Evolutionary conservation across 2,329 filamentous ascomycete species (phyloP).

Genomic region (Westerdykella aurantiaca): DNA sequence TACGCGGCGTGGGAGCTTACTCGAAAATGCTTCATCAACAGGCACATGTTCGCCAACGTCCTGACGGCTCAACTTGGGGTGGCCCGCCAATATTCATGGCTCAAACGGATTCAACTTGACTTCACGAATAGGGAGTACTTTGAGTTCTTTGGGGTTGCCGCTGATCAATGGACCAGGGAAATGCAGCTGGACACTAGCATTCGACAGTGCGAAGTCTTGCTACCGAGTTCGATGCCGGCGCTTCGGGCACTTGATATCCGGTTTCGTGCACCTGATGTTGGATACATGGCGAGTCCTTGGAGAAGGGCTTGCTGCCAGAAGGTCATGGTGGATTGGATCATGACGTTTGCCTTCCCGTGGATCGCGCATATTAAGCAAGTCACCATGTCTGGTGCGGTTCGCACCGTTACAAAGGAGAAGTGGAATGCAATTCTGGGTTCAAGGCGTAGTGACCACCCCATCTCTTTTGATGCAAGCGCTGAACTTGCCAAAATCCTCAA

Average conservation of each 20-base stretch:
- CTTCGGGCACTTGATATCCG: neutral
- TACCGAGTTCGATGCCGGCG: neutral
- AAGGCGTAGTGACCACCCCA: too few relatives aligned
- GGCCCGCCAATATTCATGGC: neutral
- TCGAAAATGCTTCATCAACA: conserved; percentile 3
- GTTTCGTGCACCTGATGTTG: neutral
- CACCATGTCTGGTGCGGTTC: conserved; percentile 4
- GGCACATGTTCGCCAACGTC: neutral
- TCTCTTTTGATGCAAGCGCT: too few relatives aligned
- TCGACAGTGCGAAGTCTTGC: neutral
- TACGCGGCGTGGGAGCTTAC: conserved; percentile 2
- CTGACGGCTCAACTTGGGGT: neutral
- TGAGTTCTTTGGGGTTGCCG: too few relatives aligned
- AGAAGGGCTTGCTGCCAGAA: neutral
- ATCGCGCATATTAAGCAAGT: conserved; percentile 6
- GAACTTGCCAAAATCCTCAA: too few relatives aligned
- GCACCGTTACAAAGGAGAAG: neutral
- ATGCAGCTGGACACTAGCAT: neutral
- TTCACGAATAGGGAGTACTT: neutral
- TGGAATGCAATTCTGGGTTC: neutral
- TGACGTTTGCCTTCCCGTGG: conserved; percentile 6
- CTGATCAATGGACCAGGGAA: neutral
- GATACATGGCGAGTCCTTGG: too few relatives aligned
- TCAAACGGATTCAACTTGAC: neutral
- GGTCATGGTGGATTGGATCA: conserved; percentile 4